Evolutionary conservation across 495 filamentous ascomycete species (phyloP).

Genomic region (Neurospora sp.): DNA sequence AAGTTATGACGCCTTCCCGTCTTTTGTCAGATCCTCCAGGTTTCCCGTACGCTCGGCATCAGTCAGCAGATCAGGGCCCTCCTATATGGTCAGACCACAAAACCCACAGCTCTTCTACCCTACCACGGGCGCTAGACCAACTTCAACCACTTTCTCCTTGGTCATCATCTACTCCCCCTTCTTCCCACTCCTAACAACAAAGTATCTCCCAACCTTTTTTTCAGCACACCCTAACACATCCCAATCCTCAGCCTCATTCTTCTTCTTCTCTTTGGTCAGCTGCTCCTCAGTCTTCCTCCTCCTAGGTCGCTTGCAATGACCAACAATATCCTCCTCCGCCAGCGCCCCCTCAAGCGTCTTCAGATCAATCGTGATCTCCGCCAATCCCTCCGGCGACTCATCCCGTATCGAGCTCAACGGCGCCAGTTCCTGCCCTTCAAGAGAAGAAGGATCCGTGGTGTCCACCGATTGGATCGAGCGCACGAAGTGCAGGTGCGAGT

Average conservation of each 20-base stretch:
- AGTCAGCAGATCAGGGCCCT: not conserved
- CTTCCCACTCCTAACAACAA: slow-evolving; percentile 62
- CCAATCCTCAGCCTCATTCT: slow-evolving; percentile 44
- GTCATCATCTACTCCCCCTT: not conserved
- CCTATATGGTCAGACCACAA: not conserved
- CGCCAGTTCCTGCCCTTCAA: slow-evolving; percentile 29
- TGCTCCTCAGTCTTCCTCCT: slow-evolving; percentile 19
- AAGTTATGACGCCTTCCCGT: not conserved
- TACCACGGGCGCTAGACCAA: not conserved
- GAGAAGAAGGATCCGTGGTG: slow-evolving; percentile 37
- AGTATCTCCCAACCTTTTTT: slow-evolving; percentile 60
- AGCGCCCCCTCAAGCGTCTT: slow-evolving; percentile 29
- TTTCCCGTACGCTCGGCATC: not conserved
- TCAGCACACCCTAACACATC: slow-evolving; percentile 57
- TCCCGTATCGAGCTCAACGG: slow-evolving; percentile 74
- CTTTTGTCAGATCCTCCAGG: not conserved
- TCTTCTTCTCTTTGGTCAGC: slow-evolving; percentile 3
- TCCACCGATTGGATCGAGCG: slow-evolving; percentile 70
- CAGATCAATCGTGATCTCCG: slow-evolving; percentile 33
- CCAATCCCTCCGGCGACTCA: slow-evolving; percentile 47
- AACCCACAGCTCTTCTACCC: not conserved
- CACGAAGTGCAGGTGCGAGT: slow-evolving; percentile 84
- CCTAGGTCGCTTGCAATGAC: slow-evolving; percentile 36
- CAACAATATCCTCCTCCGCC: slow-evolving; percentile 29
- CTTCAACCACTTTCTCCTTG: not conserved